These are phyloP conservation scores for Candida sp. DNA, from an alignment of 1,139 yeast genomes.

Conservation along the genomic window DNA sequence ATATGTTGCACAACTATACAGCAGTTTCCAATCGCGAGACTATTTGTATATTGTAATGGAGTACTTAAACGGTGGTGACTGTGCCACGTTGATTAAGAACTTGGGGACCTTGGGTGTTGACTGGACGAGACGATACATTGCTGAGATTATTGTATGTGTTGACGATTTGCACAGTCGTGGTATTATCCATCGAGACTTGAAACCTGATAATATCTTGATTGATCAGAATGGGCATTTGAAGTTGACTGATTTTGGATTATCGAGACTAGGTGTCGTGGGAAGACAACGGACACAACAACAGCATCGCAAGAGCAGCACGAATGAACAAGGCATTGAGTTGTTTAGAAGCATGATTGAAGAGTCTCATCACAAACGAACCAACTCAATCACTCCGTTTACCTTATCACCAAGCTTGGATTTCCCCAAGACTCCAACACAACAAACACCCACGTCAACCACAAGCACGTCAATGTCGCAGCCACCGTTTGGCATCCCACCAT, in stretches of 20 bases:
- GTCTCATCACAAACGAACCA: constrained; percentile 31
- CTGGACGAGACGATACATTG: constrained; percentile 88
- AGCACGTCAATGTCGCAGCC: constrained; percentile 7
- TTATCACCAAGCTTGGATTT: constrained; percentile 50
- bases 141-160: constrained; percentile 91
- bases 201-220: constrained; percentile 92
- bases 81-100: constrained; percentile 83
- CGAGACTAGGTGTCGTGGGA: constrained; percentile 87
- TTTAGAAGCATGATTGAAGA: constrained; percentile 34
- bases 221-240: constrained; percentile 90
- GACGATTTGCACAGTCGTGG: constrained; percentile 88
- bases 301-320: constrained; percentile 48
- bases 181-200: constrained; percentile 92
- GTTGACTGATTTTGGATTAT: constrained; percentile 93
- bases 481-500: background rate
- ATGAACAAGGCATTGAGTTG: constrained; percentile 49
- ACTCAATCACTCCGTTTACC: constrained; percentile 52
- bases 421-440: constrained; percentile 19
- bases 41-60: constrained; percentile 96
- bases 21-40: constrained; percentile 88
- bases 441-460: constrained; percentile 12
- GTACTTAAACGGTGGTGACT: constrained; percentile 94
- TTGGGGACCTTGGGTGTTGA: constrained; percentile 82
- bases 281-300: constrained; percentile 57
- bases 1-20: constrained; percentile 88